Base-by-base conservation (phyloP, 352 stramenopile species). In the Hyaloperonospora brassicae region DNA sequence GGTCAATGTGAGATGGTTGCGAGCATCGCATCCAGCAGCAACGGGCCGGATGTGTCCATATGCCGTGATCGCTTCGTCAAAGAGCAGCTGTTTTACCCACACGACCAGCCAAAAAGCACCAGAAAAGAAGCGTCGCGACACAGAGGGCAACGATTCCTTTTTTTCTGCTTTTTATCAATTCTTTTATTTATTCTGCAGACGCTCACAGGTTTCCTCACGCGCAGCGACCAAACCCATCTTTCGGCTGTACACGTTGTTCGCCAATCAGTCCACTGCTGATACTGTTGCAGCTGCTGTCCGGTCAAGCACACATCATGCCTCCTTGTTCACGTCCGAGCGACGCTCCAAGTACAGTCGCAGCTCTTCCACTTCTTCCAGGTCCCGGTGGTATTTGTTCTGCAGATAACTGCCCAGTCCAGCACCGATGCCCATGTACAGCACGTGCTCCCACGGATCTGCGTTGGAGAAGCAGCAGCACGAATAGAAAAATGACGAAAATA, bases 371-470 rank as follows among this genome's bases (percentile, higher is more conserved):
- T 89, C 76, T 50, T 83, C 66, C 64, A 87, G 39, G 64, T 87
- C 78, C 36, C 70, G 62, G 64, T 85, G 48, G 72, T 89, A 84
- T 58, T 89, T 87, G 25, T 87, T 86, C 69, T 89, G 62, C 52
- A 87, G 38, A 42, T 70, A 82, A 62, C 62, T 77, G 54, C 82
- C 82, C 4, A 77, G 52, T 55, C 59, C 72, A 42, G 79, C 82
- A 44, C 82, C 82, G 22, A 65, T 47, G 51, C 76, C 79, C 57
- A 92, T 80, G 38, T 88, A 80, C 17, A 87, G 59, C 38, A 92
- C 52, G 61, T 92, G 70, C 61, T 92, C 82, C 82, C 82, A 92
- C 30, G 82, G 80, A 13, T 92, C 82, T 92, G 52, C 14, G 46
- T 21, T 50, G 5, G 14, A 8, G 55, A 22, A 59, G 36, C 30